Conservation (phyloP, 768 basidiomycete species). For the Amanita molliuscula region DNA sequence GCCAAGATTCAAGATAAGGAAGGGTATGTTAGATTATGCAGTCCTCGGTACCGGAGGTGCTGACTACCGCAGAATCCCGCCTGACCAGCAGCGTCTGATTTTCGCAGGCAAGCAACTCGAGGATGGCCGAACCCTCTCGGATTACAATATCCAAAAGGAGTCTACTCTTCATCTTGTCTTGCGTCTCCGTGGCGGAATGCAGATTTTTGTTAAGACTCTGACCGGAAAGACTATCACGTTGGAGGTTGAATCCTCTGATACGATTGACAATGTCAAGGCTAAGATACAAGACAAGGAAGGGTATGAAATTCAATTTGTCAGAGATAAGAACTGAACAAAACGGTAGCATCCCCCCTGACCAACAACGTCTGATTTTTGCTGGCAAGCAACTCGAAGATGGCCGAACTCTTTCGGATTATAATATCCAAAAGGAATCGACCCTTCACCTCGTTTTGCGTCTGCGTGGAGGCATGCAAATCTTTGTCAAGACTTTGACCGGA, state of each 20-base stretch:
- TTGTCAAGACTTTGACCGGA: conserved; percentile 36
- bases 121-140: conserved; percentile 32
- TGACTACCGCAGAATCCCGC: conserved; percentile 16
- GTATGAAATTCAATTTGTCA: neutral
- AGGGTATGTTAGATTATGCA: conserved; percentile 18
- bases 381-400: conserved; percentile 23
- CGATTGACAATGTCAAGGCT: conserved; percentile 22
- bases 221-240: conserved; percentile 68
- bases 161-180: conserved; percentile 46
- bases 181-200: conserved; percentile 26
- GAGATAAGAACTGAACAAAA: neutral
- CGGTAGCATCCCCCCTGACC: conserved; percentile 17
- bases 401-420: conserved; percentile 37
- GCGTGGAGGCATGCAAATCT: conserved; percentile 26
- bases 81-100: conserved; percentile 47
- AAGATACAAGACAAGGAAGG: conserved; percentile 40
- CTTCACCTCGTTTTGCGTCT: conserved; percentile 29
- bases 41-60: neutral
- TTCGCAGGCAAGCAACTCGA: conserved; percentile 47
- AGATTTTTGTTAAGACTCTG: conserved; percentile 64
- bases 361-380: conserved; percentile 22
- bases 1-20: conserved; percentile 74
- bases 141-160: conserved; percentile 66
- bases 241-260: conserved; percentile 20
- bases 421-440: conserved; percentile 30